Conservation (phyloP, 2,329 filamentous ascomycete species). For the Aureobasidium sp. region DNA sequence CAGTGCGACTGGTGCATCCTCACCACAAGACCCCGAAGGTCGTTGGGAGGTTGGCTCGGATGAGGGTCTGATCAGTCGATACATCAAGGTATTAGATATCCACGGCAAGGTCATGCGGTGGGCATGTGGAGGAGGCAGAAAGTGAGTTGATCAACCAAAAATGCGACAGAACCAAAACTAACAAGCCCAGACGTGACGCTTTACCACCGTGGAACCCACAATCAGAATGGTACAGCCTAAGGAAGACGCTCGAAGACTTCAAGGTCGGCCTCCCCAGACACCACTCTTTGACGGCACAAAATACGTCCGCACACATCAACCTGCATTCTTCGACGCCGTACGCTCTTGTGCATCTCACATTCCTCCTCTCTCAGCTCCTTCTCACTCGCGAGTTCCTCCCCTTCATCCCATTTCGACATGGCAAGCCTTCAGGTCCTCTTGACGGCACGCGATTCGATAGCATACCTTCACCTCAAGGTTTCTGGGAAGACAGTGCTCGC, state of each 20-base stretch:
- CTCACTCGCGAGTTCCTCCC: constrained; percentile 61
- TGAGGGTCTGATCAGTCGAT: constrained; percentile 41
- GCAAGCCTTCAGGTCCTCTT: constrained; percentile 47
- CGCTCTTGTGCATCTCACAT: constrained; percentile 57
- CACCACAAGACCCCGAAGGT: constrained; percentile 30
- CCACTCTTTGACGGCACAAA: constrained; percentile 50
- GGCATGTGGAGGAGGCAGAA: constrained; percentile 49
- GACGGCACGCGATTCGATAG: constrained; percentile 37
- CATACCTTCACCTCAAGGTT: constrained; percentile 42
- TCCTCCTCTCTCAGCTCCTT: constrained; percentile 57
- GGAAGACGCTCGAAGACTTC: constrained; percentile 44
- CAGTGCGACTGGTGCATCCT: neutral
- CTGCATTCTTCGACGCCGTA: constrained; percentile 55
- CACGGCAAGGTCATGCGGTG: constrained; percentile 48
- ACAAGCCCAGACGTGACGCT: constrained; percentile 42
- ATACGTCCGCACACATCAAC: constrained; percentile 58
- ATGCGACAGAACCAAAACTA: constrained; percentile 16
- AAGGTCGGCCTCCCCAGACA: constrained; percentile 46
- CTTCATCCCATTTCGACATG: constrained; percentile 49
- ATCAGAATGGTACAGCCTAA: constrained; percentile 47
- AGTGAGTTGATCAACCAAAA: constrained; percentile 28
- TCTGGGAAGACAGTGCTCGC: constrained; percentile 55
- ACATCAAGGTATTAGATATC: constrained; percentile 45
- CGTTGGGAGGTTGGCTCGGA: constrained; percentile 44
- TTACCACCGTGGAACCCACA: constrained; percentile 51